These are phyloP conservation scores for Kwoniella shandongensis DNA, from an alignment of 768 basidiomycete species.

Conservation along the genomic window DNA sequence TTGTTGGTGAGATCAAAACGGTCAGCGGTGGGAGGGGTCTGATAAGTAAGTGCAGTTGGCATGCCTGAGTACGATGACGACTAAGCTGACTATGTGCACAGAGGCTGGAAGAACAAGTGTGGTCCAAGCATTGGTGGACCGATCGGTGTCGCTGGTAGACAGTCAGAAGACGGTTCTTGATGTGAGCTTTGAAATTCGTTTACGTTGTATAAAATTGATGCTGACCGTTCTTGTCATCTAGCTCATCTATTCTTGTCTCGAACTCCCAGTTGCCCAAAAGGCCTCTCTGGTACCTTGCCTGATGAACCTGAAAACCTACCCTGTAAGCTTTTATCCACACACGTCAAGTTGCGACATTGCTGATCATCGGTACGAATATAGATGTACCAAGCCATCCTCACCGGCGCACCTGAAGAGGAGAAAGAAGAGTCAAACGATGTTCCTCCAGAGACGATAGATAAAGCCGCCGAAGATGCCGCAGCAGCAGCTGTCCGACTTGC, in stretches of 20 bases:
- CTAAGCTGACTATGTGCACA: constrained; percentile 37
- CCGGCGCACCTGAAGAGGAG: constrained; percentile 19
- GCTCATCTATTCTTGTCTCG: constrained; percentile 66
- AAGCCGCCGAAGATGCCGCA: constrained; percentile 44
- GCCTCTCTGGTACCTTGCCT: constrained; percentile 67
- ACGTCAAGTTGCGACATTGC: neutral
- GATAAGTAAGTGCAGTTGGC: constrained; percentile 67
- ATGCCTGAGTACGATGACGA: too few species aligned
- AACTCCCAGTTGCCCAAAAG: constrained; percentile 60
- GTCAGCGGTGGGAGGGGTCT: constrained; percentile 60
- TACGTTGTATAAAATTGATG: neutral
- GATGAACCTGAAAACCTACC: constrained; percentile 56
- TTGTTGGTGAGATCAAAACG: constrained; percentile 63
- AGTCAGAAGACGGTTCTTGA: constrained; percentile 61
- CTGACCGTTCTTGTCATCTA: constrained; percentile 52
- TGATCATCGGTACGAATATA: constrained; percentile 10
- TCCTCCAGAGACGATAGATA: constrained; percentile 28
- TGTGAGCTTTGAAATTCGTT: constrained; percentile 56
- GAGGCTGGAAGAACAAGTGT: constrained; percentile 75
- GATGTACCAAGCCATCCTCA: constrained; percentile 42
- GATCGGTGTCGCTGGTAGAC: constrained; percentile 59
- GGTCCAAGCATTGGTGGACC: constrained; percentile 71
- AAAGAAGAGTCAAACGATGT: constrained; percentile 27
- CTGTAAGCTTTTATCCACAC: constrained; percentile 34
- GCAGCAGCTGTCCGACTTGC: constrained; percentile 37